Conservation (phyloP, 352 stramenopile species). For the Phytopythium mirpurense region DNA sequence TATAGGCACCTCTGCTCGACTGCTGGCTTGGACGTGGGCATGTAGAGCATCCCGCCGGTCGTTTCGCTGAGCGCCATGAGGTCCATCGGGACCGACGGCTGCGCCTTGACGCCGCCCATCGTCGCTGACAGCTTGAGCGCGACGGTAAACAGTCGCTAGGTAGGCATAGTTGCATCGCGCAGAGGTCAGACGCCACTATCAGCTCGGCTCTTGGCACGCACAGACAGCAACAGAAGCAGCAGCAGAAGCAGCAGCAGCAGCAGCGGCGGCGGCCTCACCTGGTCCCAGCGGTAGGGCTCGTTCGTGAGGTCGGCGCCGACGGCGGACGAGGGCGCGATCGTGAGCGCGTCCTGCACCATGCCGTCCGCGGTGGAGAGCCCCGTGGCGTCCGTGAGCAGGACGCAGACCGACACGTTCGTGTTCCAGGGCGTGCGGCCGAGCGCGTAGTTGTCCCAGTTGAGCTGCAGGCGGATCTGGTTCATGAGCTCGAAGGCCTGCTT, state of each 20-base stretch:
- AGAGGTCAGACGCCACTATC: no score
- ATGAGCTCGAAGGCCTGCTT: slow-evolving; percentile 85
- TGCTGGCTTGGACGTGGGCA: slow-evolving; percentile 71
- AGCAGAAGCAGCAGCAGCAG: no score
- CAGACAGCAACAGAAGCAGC: no score
- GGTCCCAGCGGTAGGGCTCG: slow-evolving; percentile 85
- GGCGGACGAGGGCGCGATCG: slow-evolving; percentile 56
- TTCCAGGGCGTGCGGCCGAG: slow-evolving; percentile 77
- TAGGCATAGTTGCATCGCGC: not conserved
- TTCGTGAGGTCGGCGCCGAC: slow-evolving; percentile 75
- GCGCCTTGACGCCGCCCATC: slow-evolving; percentile 36
- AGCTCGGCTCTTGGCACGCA: no score
- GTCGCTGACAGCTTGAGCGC: slow-evolving; percentile 79
- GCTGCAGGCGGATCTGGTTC: slow-evolving; percentile 86
- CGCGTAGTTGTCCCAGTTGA: slow-evolving; percentile 87
- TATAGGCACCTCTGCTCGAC: slow-evolving; percentile 55
- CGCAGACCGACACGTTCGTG: slow-evolving; percentile 77
- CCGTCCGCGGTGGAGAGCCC: slow-evolving; percentile 58
- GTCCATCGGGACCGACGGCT: slow-evolving; percentile 53
- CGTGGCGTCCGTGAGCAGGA: slow-evolving; percentile 81
- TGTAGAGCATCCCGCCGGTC: slow-evolving; percentile 78
- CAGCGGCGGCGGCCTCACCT: slow-evolving; percentile 14
- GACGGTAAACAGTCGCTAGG: slow-evolving; percentile 64
- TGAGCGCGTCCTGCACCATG: slow-evolving; percentile 67
- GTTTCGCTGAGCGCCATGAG: slow-evolving; percentile 83